Conservation (phyloP, 2,329 filamentous ascomycete genomes). For the Aspergillus sp. region DNA sequence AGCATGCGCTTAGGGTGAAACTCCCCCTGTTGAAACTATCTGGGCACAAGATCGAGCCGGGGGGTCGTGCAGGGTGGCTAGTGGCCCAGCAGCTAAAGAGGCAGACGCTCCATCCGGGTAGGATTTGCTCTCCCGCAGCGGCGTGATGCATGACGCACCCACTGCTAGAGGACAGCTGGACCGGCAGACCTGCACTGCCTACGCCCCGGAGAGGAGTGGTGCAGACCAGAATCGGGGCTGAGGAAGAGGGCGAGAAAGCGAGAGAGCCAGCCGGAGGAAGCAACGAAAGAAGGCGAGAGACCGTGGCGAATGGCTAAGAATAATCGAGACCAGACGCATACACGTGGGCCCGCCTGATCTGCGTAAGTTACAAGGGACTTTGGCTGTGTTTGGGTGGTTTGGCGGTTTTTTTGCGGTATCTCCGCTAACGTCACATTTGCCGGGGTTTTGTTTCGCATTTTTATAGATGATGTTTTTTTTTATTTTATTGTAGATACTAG, state of each 20-base stretch:
- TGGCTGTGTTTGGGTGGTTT: neutral
- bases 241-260: neutral
- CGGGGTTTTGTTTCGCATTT: neutral
- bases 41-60: neutral
- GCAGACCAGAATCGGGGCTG: conserved; percentile 1
- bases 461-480: too few species aligned
- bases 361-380: neutral
- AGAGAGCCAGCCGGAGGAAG: neutral
- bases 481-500: too few species aligned
- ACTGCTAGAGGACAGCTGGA: neutral
- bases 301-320: conserved; percentile 13
- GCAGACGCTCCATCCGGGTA: neutral
- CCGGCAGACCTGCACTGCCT: neutral
- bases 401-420: neutral
- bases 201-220: neutral
- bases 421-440: neutral
- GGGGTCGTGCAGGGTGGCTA: conserved; percentile 1
- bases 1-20: neutral
- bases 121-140: neutral
- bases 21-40: neutral
- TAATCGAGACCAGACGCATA: conserved; percentile 2
- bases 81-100: neutral
- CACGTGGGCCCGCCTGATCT: neutral
- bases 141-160: neutral
- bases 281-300: conserved; percentile 1